Percentiles rank a stretch among this genome's conserved stretches.
These are phyloP conservation scores for Bidens hawaiensis DNA, from an alignment of 140 eudicot genomes.

Conservation along the genomic window DNA sequence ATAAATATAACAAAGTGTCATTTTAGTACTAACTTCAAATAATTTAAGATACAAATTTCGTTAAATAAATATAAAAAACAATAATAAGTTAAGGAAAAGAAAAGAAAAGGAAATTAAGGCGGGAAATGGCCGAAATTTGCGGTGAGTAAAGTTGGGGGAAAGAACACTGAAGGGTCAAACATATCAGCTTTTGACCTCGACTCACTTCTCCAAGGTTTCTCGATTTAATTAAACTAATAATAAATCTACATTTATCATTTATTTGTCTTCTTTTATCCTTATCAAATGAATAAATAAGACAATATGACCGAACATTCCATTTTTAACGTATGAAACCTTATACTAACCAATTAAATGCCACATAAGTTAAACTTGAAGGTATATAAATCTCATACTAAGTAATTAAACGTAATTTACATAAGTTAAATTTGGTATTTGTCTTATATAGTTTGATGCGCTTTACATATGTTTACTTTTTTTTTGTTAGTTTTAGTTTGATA, in stretches of 20 bases:
- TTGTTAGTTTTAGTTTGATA: neutral
- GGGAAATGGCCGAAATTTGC: conserved; percentile 23
- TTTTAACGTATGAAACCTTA: too few relatives aligned
- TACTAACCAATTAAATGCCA: neutral
- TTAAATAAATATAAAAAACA: neutral
- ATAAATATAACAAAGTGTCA: too few relatives aligned
- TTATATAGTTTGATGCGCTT: neutral
- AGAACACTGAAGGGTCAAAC: conserved; percentile 23
- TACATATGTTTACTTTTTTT: neutral
- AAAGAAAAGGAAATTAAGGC: neutral
- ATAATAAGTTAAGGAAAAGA: too few relatives aligned
- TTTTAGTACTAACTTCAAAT: too few relatives aligned
- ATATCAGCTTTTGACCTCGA: conserved; percentile 28
- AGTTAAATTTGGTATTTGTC: neutral
- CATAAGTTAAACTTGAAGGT: too few relatives aligned
- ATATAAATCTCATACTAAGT: too few relatives aligned
- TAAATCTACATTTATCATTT: neutral
- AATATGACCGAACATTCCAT: too few relatives aligned
- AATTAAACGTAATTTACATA: too few relatives aligned
- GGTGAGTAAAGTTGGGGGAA: conserved; percentile 20
- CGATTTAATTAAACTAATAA: conserved; percentile 17
- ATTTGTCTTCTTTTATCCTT: too few relatives aligned
- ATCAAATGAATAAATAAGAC: too few relatives aligned
- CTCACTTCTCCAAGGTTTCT: conserved; percentile 5
- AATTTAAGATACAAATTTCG: neutral